A percentile compares a stretch with the other conserved stretches of the same genome.
phyloP scores from a whole-genome alignment of 1,284 basidiomycete genomes.

The Coniferiporia weirii region DNA sequence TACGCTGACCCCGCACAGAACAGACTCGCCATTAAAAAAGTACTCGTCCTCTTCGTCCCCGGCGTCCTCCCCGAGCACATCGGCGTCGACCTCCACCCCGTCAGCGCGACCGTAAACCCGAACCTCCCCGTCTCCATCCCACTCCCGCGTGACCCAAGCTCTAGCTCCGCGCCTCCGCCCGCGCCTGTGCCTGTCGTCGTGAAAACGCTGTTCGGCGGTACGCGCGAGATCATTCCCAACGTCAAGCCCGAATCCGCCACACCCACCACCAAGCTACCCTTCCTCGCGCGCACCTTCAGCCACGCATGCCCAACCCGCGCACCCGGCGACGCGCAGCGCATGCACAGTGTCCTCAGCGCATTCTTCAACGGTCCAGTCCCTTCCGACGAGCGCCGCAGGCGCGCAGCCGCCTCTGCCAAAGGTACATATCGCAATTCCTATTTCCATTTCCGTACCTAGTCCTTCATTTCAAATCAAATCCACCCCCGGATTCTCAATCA shows the following conservation, averaged over 20 bases:
- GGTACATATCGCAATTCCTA: slow-evolving; percentile 23
- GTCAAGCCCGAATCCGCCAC: neutral
- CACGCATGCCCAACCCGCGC: slow-evolving; percentile 88
- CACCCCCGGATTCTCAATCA: too few relatives aligned
- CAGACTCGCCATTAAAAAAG: slow-evolving; percentile 63
- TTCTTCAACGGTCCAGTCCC: slow-evolving; percentile 81
- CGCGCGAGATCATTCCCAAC: slow-evolving; percentile 9
- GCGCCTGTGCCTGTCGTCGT: slow-evolving; percentile 1
- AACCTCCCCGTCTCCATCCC: slow-evolving; percentile 65
- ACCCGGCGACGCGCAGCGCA: slow-evolving; percentile 76
- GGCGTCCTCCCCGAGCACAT: slow-evolving; percentile 73
- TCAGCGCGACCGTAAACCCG: slow-evolving; percentile 58
- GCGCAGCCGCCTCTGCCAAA: slow-evolving; percentile 53
- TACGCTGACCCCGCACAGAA: slow-evolving; percentile 44
- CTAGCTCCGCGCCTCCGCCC: neutral
- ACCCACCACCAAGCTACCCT: slow-evolving; percentile 43
- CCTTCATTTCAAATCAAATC: too few relatives aligned
- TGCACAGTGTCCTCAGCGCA: slow-evolving; percentile 80
- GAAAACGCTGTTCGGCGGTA: slow-evolving; percentile 14
- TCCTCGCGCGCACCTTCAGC: slow-evolving; percentile 79
- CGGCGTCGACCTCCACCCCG: slow-evolving; percentile 45
- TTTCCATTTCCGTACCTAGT: neutral
- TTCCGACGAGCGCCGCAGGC: slow-evolving; percentile 69
- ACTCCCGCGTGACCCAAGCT: slow-evolving; percentile 31
- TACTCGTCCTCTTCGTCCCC: slow-evolving; percentile 75